A percentile compares a stretch with the other conserved stretches of the same genome.
Conservation (phyloP, 78 protist species). For the Monosiga brevicollis region DNA sequence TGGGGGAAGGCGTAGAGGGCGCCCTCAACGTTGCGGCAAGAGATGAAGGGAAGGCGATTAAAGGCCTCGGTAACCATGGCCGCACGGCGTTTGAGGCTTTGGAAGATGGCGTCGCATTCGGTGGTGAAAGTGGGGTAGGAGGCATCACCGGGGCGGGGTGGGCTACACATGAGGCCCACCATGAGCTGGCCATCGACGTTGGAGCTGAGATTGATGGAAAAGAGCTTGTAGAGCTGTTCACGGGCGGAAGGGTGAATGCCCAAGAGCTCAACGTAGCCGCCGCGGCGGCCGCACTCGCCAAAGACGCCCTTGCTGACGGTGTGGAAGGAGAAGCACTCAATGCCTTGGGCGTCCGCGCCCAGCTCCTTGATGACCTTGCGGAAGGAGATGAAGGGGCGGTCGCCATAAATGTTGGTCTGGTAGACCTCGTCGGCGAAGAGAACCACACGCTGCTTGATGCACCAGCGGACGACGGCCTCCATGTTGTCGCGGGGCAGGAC, state of each 20-base stretch:
- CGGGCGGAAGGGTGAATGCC: too few species aligned
- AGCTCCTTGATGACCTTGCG: slow-evolving; percentile 50
- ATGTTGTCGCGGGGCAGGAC: slow-evolving; percentile 32
- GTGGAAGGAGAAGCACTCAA: slow-evolving; percentile 90
- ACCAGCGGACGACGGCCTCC: slow-evolving; percentile 35
- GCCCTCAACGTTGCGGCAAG: slow-evolving; percentile 65
- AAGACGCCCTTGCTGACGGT: slow-evolving; percentile 91
- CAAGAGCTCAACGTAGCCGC: slow-evolving; percentile 90
- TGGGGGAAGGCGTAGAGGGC: slow-evolving; percentile 98
- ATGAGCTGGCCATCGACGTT: slow-evolving; percentile 83
- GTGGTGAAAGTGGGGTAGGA: slow-evolving; percentile 55
- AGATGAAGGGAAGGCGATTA: slow-evolving; percentile 64
- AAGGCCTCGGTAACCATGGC: slow-evolving; percentile 41
- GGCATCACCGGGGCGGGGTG: slow-evolving; percentile 84
- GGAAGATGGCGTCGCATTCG: slow-evolving; percentile 58
- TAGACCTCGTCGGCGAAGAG: slow-evolving; percentile 98
- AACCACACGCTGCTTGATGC: slow-evolving; percentile 53
- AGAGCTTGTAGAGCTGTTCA: too few species aligned
- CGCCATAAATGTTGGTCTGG: slow-evolving; percentile 88
- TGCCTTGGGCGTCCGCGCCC: background rate
- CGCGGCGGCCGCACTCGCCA: slow-evolving; percentile 96
- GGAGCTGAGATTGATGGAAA: too few species aligned
- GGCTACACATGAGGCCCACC: slow-evolving; percentile 79
- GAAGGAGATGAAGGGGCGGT: slow-evolving; percentile 80
- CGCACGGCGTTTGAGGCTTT: slow-evolving; percentile 62